Base-by-base conservation (phyloP, 2,329 filamentous ascomycete species). In the Xylaria sp. region DNA sequence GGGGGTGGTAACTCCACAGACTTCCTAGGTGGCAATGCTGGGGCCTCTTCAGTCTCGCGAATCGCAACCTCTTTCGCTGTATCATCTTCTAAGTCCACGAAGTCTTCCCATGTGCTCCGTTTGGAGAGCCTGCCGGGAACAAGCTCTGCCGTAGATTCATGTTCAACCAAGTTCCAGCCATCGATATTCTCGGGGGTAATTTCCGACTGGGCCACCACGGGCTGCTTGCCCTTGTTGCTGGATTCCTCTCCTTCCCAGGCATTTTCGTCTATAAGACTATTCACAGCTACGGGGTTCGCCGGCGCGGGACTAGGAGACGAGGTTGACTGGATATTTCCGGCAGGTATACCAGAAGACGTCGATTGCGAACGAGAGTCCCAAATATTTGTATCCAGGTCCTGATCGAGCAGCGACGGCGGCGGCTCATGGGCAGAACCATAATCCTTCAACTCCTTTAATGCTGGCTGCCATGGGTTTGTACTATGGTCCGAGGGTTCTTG, bases 111-210 rank as follows among this genome's bases (percentile, higher is more conserved):
- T 0, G 79, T 78, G 65, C 77, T 80, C 65, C 78, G 78, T 53
- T 77, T 77, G 7, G 80, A 80, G 11, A 81, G 73, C 31, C 72
- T 77, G 1, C 71, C 77, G 0, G 78, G 76, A 1, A 61, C 71
- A 1, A 80, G 74, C 20, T 74, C 76, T 6, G 69, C 65, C 4
- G 69, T 68, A 10, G 75, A 63, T 26, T 83, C 83, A 23, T 80
- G 74, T 46, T 87, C 86, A 57, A 87, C 82, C 63, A 87, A 67
- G 63, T 84, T 87, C 86, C 86, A 88, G 46, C 84, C 85, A 6
- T 86, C 83, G 7, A 71, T 71, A 5, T 73, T 72, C 66, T 71
- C 68, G 15, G 69, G 68, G 63, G 71, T 69, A 6, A 71, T 59
- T 26, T 74, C 71, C 6, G 74, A 62, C 17, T 73, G 66, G n/a